Evolutionary conservation across 345 rosid genomes (phyloP).

Genomic region (Pistacia integerrima): DNA sequence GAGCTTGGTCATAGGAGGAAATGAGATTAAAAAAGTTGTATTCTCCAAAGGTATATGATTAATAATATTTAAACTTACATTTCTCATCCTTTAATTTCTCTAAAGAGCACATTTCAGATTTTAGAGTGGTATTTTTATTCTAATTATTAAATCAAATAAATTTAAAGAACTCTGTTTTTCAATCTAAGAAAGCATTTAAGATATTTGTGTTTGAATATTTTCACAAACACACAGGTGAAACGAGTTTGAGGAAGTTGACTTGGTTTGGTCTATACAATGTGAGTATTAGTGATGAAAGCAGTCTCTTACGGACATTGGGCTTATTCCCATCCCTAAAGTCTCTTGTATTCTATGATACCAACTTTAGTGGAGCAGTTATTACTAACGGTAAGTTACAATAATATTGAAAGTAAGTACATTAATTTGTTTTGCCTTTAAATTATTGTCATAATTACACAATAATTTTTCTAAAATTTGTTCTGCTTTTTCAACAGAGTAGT

Average conservation of each 20-base stretch:
- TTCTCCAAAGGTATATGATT: constrained; percentile 6
- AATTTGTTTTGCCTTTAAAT: no score
- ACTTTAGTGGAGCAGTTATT: not conserved
- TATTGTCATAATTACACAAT: no score
- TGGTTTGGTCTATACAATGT: not conserved
- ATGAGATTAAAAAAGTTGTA: not conserved
- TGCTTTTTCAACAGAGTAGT: no score
- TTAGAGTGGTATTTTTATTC: no score
- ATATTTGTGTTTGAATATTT: no score
- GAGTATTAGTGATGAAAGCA: not conserved
- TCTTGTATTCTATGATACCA: not conserved
- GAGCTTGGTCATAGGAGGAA: constrained; percentile 5
- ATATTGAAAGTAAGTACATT: no score
- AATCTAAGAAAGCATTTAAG: no score
- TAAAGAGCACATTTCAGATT: no score
- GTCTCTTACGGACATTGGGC: not conserved
- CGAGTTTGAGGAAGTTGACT: not conserved
- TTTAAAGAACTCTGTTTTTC: no score
- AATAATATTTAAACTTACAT: not conserved
- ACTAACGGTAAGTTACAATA: not conserved
- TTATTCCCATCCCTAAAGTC: not conserved
- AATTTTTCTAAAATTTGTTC: no score
- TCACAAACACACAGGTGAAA: not conserved
- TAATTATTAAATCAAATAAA: no score
- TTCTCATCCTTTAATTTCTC: no score